phyloP scores from a whole-genome alignment of 805 yeast species.

The Spathaspora gorwiae region DNA sequence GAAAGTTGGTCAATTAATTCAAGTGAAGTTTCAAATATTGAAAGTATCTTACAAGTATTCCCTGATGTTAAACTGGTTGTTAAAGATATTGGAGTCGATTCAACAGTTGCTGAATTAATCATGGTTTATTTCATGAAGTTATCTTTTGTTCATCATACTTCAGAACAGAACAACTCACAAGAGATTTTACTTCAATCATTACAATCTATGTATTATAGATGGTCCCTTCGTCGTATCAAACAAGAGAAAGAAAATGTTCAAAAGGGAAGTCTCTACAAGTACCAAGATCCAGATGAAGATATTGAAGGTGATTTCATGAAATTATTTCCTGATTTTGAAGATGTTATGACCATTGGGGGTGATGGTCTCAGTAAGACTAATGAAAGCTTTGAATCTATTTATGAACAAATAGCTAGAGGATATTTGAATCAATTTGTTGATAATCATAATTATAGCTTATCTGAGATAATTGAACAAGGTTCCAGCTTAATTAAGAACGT shows the following conservation, averaged over 20 bases:
- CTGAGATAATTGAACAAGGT: constrained; percentile 39
- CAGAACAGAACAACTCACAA: constrained; percentile 5
- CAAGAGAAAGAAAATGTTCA: constrained; percentile 59
- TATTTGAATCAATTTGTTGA: constrained; percentile 42
- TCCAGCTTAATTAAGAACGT: constrained; percentile 9
- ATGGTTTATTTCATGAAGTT: constrained; percentile 46
- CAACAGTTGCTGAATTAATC: constrained; percentile 46
- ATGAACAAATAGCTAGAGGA: constrained; percentile 43
- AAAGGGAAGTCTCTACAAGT: constrained; percentile 62
- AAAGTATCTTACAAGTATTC: constrained; percentile 26
- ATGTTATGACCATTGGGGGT: constrained; percentile 39
- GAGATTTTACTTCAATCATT: constrained; percentile 36
- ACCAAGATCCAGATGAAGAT: constrained; percentile 57
- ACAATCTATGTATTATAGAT: constrained; percentile 65
- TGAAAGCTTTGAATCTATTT: constrained; percentile 39
- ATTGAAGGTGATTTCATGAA: constrained; percentile 72
- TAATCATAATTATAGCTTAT: background rate
- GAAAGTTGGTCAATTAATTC: constrained; percentile 49
- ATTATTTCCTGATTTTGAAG: constrained; percentile 88
- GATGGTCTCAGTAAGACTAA: constrained; percentile 12
- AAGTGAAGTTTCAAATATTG: constrained; percentile 26
- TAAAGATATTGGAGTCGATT: constrained; percentile 40
- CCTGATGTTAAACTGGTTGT: constrained; percentile 28
- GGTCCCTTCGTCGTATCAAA: constrained; percentile 72
- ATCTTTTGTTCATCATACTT: constrained; percentile 28